Conservation (phyloP, 371 early-diverging fungal species). For the Mucor mucedo region DNA sequence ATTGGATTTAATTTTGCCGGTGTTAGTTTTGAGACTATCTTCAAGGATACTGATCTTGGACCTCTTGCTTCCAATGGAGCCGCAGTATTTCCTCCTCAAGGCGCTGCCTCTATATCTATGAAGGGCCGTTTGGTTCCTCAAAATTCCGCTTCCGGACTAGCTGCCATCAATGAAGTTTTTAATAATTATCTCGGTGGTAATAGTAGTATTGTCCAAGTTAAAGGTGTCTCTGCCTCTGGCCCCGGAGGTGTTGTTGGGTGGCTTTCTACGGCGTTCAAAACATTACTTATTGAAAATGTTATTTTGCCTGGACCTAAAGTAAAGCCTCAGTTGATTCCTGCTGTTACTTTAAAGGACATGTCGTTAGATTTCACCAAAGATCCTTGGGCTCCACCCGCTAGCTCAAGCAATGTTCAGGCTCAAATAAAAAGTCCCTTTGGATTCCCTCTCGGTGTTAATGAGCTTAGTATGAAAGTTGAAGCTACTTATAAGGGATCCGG, state of each 20-base stretch:
- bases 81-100: conserved; percentile 46
- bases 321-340: conserved; percentile 43
- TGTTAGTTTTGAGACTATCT: conserved; percentile 40
- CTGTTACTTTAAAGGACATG: conserved; percentile 54
- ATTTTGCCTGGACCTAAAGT: conserved; percentile 51
- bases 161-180: conserved; percentile 57
- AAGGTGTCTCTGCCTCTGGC: conserved; percentile 58
- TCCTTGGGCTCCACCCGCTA: conserved; percentile 53
- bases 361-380: conserved; percentile 59
- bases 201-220: conserved; percentile 46
- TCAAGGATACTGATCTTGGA: conserved; percentile 35
- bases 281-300: conserved; percentile 54
- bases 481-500: conserved; percentile 36
- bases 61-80: conserved; percentile 46
- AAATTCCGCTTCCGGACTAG: conserved; percentile 42
- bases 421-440: conserved; percentile 64
- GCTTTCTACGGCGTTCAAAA: conserved; percentile 58
- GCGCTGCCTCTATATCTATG: conserved; percentile 40
- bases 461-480: conserved; percentile 52
- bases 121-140: conserved; percentile 63
- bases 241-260: conserved; percentile 58
- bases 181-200: conserved; percentile 54
- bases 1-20: conserved; percentile 57
- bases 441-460: conserved; percentile 61
- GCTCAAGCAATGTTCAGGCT: conserved; percentile 56